Base-by-base conservation (phyloP, 2,329 filamentous ascomycete genomes). In the Fusarium vanettenii region DNA sequence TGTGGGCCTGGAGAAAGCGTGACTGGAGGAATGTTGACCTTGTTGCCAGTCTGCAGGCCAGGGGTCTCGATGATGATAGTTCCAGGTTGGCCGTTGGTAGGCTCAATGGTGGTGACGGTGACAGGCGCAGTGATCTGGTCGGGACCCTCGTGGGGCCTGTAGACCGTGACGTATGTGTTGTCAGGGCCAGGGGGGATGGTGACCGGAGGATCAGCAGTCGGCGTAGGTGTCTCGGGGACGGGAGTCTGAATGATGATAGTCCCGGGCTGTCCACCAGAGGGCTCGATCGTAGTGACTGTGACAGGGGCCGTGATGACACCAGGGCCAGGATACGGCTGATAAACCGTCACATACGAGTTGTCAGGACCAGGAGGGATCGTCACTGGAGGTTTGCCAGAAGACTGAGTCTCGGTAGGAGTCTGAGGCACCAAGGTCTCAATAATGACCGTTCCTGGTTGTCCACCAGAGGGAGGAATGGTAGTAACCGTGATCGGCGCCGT, bases 21-120 rank as follows among this genome's bases (percentile, higher is more conserved):
- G 7, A 71, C 61, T 20, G 48, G 48, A 13, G 48, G 48, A 31
- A 52, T 52, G 18, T 20, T 31, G 48, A 52, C 25, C 48, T 52
- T 52, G 48, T 52, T 52, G 25, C 48, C 48, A 14, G 45, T 37
- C 50, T 70, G 60, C 4, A 35, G 27, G 16, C 4, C 50, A 33
- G 69, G 69, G 13, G 72, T 74, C 50, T 74, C 71, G 3, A 74
- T 63, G 7, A 74, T 62, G n/a, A 73, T 37, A 1, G 71, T 73
- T 18, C 71, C 71, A 1, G 71, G 71, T 5, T 64, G 63, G 1
- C 71, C 72, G 9, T 61, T 64, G 16, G 33, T 37, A 1, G 67
- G 67, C 14, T 52, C 33, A 10, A 74, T 72, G 5, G 71, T 74
- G 7, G 71, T 66, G 8, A 74, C 37, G 1, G 68, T 74, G 5